Conservation (phyloP, 306 rosid genomes). For the Gastrolobium villosum region DNA sequence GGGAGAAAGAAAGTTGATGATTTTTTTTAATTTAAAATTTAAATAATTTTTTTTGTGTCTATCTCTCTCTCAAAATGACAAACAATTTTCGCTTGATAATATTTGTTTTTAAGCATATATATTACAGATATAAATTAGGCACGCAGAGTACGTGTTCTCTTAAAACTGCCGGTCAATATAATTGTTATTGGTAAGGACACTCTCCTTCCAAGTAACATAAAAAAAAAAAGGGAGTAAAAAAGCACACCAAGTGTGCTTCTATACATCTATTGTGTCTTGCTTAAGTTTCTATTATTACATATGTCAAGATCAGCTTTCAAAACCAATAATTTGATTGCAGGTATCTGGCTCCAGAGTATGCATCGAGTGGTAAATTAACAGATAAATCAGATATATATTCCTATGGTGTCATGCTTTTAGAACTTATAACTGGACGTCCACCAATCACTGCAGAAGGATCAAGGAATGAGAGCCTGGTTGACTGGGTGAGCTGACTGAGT, state of each 20-base stretch:
- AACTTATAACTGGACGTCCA: slow-evolving; percentile 65
- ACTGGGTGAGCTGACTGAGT: slow-evolving; percentile 73
- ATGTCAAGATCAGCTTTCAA: slow-evolving; percentile 1
- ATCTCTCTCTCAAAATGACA: no score
- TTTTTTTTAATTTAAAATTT: no score
- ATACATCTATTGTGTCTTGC: slow-evolving; percentile 1
- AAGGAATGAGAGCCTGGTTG: slow-evolving; percentile 62
- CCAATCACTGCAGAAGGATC: slow-evolving; percentile 57
- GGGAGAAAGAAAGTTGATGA: no score
- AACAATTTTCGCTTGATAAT: no score
- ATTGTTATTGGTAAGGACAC: no score
- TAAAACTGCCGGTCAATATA: no score
- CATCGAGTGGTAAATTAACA: slow-evolving; percentile 72
- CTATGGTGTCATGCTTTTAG: slow-evolving; percentile 69
- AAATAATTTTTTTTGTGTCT: no score
- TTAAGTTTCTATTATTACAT: not conserved
- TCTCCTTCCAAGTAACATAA: not conserved
- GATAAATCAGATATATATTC: slow-evolving; percentile 74
- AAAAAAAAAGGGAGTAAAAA: not conserved
- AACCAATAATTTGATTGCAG: slow-evolving; percentile 47
- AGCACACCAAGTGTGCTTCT: not conserved
- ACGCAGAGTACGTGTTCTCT: not conserved
- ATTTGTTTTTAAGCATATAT: not conserved
- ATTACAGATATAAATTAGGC: not conserved
- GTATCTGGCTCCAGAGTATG: slow-evolving; percentile 76